phyloP scores from a whole-genome alignment of 495 filamentous ascomycete genomes.

The Aspergillus egyptiacus region DNA sequence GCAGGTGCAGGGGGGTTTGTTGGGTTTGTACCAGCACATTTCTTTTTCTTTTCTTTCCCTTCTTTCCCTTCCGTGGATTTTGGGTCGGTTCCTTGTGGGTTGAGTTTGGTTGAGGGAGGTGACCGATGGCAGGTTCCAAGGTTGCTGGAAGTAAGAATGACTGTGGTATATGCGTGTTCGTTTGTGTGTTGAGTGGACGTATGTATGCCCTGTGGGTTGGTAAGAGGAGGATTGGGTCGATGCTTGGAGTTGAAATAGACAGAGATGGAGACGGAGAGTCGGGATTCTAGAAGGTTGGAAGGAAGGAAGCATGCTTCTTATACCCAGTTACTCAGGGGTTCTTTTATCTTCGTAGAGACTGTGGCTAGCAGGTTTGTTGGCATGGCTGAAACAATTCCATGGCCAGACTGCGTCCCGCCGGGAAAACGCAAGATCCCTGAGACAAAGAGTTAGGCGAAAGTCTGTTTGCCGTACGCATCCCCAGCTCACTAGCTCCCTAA shows the following conservation, averaged over 20 bases:
- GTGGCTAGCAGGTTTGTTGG: slow-evolving; percentile 1
- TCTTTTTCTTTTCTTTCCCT: background rate
- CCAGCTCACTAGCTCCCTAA: background rate
- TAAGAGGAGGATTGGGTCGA: background rate
- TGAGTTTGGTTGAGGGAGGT: background rate
- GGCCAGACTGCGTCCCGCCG: too few relatives aligned
- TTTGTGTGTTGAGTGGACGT: too few relatives aligned
- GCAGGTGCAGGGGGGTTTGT: slow-evolving; percentile 20
- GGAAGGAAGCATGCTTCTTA: background rate
- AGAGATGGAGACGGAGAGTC: background rate
- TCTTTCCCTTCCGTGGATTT: background rate
- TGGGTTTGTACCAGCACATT: slow-evolving; percentile 22
- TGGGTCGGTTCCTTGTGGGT: background rate
- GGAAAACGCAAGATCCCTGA: too few relatives aligned
- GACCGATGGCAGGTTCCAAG: too few relatives aligned
- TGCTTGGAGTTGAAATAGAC: background rate
- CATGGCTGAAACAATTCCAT: slow-evolving; percentile 1
- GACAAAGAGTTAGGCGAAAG: background rate
- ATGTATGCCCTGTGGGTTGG: background rate
- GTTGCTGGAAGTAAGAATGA: too few relatives aligned
- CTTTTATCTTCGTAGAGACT: background rate
- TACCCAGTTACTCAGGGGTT: background rate
- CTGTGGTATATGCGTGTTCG: too few relatives aligned
- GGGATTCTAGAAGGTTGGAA: background rate
- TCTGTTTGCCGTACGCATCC: background rate